Percentiles rank a stretch among this genome's conserved stretches.
These are phyloP conservation scores for Alternaria longipes DNA, from an alignment of 2,329 filamentous ascomycete genomes.

Conservation along the genomic window DNA sequence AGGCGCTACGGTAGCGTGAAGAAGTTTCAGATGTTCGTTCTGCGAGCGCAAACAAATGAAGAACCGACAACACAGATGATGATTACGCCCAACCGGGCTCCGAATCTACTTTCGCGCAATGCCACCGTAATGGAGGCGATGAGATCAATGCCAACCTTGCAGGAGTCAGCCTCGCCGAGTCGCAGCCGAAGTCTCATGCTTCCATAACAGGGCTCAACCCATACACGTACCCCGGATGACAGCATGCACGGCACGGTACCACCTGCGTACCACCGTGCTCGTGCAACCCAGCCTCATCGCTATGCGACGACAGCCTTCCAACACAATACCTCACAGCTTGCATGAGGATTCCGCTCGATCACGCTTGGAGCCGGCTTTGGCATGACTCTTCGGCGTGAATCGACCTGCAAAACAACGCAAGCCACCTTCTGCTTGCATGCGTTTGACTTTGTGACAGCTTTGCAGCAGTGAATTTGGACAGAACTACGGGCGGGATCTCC, in stretches of 20 bases:
- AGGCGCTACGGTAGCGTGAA: not conserved
- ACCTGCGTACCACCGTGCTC: constrained; percentile 1
- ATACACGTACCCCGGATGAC: constrained; percentile 2
- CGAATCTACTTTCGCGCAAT: not conserved
- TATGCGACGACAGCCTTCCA: not conserved
- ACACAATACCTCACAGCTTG: not conserved
- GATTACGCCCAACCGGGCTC: not conserved
- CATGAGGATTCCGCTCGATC: not conserved
- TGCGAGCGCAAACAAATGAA: not conserved
- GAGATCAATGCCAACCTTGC: constrained; percentile 1
- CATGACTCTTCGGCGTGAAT: not conserved
- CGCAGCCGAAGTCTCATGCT: constrained; percentile 8
- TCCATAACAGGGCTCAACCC: constrained; percentile 5
- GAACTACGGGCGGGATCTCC: constrained; percentile 3
- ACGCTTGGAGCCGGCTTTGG: not conserved
- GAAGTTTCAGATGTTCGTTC: constrained; percentile 5
- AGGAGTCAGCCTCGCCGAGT: constrained; percentile 5
- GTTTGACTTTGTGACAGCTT: not conserved
- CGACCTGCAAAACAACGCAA: not conserved
- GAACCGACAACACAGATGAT: not conserved
- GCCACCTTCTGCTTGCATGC: not conserved
- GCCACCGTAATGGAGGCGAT: constrained; percentile 2
- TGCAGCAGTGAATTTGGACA: not conserved
- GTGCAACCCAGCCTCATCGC: not conserved
- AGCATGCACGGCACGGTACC: constrained; percentile 7